Conservation (phyloP, 108 stramenopile genomes). For the Seminavis robusta region DNA sequence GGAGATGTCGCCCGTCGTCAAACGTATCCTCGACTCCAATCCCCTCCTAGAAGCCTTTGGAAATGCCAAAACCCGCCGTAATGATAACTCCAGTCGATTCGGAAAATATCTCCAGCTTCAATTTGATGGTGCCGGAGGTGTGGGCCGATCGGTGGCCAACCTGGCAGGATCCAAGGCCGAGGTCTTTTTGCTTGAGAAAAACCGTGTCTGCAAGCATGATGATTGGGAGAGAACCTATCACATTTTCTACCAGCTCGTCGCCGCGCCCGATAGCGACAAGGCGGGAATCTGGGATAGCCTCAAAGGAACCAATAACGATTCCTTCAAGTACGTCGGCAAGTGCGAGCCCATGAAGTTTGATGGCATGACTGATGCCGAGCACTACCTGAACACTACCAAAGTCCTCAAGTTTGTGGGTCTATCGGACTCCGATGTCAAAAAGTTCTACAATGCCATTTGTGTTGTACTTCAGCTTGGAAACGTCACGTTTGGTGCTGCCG, state of each 20-base stretch:
- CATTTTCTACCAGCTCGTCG: slow-evolving; percentile 97
- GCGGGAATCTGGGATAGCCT: slow-evolving; percentile 71
- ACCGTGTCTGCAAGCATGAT: slow-evolving; percentile 88
- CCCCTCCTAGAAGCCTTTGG: slow-evolving; percentile 91
- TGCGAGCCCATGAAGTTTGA: slow-evolving; percentile 56
- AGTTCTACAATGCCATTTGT: slow-evolving; percentile 70
- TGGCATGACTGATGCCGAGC: slow-evolving; percentile 82
- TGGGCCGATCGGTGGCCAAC: slow-evolving; percentile 26
- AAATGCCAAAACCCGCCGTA: slow-evolving; percentile 84
- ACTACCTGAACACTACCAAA: slow-evolving; percentile 71
- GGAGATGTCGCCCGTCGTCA: slow-evolving; percentile 30
- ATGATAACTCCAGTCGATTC: slow-evolving; percentile 85
- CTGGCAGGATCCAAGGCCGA: slow-evolving; percentile 75
- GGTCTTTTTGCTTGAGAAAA: slow-evolving; percentile 96
- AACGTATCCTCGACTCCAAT: slow-evolving; percentile 81
- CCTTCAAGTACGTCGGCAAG: slow-evolving; percentile 70
- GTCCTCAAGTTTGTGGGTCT: slow-evolving; percentile 75
- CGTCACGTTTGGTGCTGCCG: slow-evolving; percentile 57
- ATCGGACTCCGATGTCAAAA: slow-evolving; percentile 46
- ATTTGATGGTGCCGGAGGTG: too few relatives aligned
- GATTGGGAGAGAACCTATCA: slow-evolving; percentile 98
- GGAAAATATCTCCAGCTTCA: slow-evolving; percentile 59
- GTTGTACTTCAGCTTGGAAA: slow-evolving; percentile 88
- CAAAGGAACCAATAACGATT: slow-evolving; percentile 50
- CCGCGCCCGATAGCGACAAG: slow-evolving; percentile 74